These are phyloP conservation scores for Prinsepia uniflora DNA, from an alignment of 306 rosid genomes.

Conservation along the genomic window DNA sequence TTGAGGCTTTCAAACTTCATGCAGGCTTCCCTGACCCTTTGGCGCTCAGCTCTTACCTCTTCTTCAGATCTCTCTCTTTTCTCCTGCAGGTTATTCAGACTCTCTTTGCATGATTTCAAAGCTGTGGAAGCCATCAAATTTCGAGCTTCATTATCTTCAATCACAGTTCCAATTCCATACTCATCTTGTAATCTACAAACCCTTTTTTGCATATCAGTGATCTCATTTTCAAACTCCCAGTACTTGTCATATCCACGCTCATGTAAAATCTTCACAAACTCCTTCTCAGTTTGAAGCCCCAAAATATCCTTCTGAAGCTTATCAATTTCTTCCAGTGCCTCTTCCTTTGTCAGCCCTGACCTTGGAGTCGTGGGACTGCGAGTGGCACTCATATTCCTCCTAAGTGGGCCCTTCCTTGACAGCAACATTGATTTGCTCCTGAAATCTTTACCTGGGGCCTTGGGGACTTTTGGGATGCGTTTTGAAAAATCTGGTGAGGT, in stretches of 20 bases:
- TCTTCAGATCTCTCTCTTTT: slow-evolving; percentile 45
- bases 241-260: slow-evolving; percentile 61
- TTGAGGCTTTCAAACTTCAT: slow-evolving; percentile 44
- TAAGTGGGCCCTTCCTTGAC: slow-evolving; percentile 40
- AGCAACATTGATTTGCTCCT: slow-evolving; percentile 51
- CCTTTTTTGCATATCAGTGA: slow-evolving; percentile 57
- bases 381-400: slow-evolving; percentile 27
- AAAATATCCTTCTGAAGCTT: slow-evolving; percentile 72
- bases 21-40: slow-evolving; percentile 42
- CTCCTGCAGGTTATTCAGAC: slow-evolving; percentile 51
- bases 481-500: slow-evolving; percentile 16
- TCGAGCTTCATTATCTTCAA: slow-evolving; percentile 78
- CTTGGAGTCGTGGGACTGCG: slow-evolving; percentile 18
- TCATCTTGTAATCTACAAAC: slow-evolving; percentile 68
- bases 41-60: slow-evolving; percentile 50
- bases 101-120: slow-evolving; percentile 67
- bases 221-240: slow-evolving; percentile 68
- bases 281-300: slow-evolving; percentile 78
- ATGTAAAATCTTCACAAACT: slow-evolving; percentile 72
- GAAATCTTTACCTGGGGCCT: slow-evolving; percentile 37
- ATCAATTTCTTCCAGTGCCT: slow-evolving; percentile 60
- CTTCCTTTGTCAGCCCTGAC: slow-evolving; percentile 63
- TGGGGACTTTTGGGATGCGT: slow-evolving; percentile 59
- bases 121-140: slow-evolving; percentile 78
- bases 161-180: slow-evolving; percentile 41